Percentiles rank a stretch among this genome's conserved stretches.
phyloP scores from a whole-genome alignment of 768 basidiomycete genomes.

The Auricularia cornea region DNA sequence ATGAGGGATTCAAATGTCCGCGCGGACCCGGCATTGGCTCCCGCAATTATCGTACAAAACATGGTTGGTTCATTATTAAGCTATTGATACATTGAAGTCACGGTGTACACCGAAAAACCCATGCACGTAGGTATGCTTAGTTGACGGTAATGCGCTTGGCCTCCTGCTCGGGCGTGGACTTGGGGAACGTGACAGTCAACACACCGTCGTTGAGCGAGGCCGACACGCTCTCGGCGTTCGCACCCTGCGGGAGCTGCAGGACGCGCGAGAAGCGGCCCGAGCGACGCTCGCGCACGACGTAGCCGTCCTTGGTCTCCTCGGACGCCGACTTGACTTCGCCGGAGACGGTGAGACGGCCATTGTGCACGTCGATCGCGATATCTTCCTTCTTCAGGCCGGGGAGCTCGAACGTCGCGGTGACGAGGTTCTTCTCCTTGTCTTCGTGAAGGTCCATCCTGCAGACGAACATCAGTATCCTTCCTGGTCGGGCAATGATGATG shows the following conservation, averaged over 20 bases:
- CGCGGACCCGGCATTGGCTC: too few relatives aligned
- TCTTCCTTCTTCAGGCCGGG: slow-evolving; percentile 43
- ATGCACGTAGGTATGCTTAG: too few relatives aligned
- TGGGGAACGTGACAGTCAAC: slow-evolving; percentile 48
- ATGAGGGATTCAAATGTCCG: too few relatives aligned
- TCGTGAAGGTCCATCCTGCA: slow-evolving; percentile 38
- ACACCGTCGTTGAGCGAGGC: slow-evolving; percentile 46
- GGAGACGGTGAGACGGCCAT: slow-evolving; percentile 39
- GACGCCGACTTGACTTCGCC: slow-evolving; percentile 31
- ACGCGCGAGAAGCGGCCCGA: slow-evolving; percentile 44
- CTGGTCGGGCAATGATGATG: too few relatives aligned
- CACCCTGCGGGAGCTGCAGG: slow-evolving; percentile 38
- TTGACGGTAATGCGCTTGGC: not conserved
- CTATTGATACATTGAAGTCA: too few relatives aligned
- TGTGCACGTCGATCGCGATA: slow-evolving; percentile 27
- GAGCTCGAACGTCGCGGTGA: slow-evolving; percentile 47
- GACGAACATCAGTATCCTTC: not conserved
- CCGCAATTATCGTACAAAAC: too few relatives aligned
- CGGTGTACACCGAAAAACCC: not conserved
- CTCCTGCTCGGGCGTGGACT: slow-evolving; percentile 25
- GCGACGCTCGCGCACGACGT: slow-evolving; percentile 38
- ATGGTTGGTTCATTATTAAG: too few relatives aligned
- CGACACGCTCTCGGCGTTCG: slow-evolving; percentile 31
- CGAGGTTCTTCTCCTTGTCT: slow-evolving; percentile 28
- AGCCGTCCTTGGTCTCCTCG: slow-evolving; percentile 25